Evolutionary conservation across 768 basidiomycete species (phyloP).

Genomic region (Collybiopsis confluens): DNA sequence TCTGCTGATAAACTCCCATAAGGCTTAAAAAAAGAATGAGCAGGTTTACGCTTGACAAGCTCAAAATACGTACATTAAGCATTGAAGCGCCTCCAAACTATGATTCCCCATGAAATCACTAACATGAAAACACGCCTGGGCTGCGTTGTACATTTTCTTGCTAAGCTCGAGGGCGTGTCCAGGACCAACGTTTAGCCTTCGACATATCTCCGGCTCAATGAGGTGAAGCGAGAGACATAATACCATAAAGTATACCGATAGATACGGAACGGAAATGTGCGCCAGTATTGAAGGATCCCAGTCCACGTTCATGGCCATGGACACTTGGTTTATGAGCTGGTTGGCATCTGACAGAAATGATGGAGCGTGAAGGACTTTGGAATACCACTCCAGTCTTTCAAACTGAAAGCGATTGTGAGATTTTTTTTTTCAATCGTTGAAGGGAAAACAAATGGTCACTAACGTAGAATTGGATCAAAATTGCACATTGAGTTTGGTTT

Average conservation of each 20-base stretch:
- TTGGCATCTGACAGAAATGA: constrained; percentile 16
- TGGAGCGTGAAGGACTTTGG: constrained; percentile 20
- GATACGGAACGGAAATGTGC: constrained; percentile 13
- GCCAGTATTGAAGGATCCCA: not conserved
- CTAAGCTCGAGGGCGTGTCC: constrained; percentile 14
- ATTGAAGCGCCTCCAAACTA: constrained; percentile 21
- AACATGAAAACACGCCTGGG: constrained; percentile 23
- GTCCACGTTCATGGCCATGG: not conserved
- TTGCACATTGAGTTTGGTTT: constrained; percentile 9
- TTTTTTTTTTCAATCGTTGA: not conserved
- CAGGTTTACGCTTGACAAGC: not conserved
- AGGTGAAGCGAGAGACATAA: constrained; percentile 21
- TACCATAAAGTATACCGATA: constrained; percentile 20
- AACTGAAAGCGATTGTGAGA: constrained; percentile 7
- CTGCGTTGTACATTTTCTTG: constrained; percentile 19
- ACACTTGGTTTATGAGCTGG: not conserved
- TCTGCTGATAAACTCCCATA: constrained; percentile 25
- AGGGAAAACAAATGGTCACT: not conserved
- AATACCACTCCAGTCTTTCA: constrained; percentile 17
- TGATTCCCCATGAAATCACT: constrained; percentile 21
- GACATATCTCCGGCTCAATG: constrained; percentile 16
- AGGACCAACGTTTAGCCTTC: constrained; percentile 15
- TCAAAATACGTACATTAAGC: constrained; percentile 17
- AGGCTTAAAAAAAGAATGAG: constrained; percentile 13
- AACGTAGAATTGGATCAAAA: constrained; percentile 21